These are phyloP conservation scores for Lachancea cidri DNA, from an alignment of 805 yeast genomes.

Conservation along the genomic window DNA sequence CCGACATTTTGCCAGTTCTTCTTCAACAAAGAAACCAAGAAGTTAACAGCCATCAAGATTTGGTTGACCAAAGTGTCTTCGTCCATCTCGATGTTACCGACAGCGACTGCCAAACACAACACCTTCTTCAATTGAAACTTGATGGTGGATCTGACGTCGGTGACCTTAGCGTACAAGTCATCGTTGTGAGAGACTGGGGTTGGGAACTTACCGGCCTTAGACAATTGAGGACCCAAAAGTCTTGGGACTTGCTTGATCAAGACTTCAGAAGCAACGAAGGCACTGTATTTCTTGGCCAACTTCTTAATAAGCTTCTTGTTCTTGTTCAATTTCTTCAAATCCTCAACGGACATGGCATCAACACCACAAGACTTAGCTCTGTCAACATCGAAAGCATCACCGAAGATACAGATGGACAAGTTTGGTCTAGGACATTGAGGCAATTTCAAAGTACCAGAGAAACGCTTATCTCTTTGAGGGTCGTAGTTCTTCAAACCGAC, in stretches of 20 bases:
- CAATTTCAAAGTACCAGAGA: slow-evolving; percentile 98
- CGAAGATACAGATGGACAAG: slow-evolving; percentile 99
- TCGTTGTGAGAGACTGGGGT: slow-evolving; percentile 99
- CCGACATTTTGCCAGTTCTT: slow-evolving; percentile 99
- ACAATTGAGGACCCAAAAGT: slow-evolving; percentile 99
- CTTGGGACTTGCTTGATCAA: slow-evolving; percentile 99
- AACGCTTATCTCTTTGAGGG: slow-evolving; percentile 99
- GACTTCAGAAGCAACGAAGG: slow-evolving; percentile 98
- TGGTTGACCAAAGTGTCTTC: slow-evolving; percentile 95
- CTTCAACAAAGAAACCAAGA: slow-evolving; percentile 98
- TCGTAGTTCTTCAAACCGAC: slow-evolving; percentile 99
- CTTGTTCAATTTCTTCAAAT: slow-evolving; percentile 99
- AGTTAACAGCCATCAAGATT: slow-evolving; percentile 98
- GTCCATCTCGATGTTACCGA: slow-evolving; percentile 99
- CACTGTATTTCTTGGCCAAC: slow-evolving; percentile 99
- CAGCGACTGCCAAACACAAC: slow-evolving; percentile 98
- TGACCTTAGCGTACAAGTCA: slow-evolving; percentile 92
- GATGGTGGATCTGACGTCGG: slow-evolving; percentile 98
- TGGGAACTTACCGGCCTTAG: slow-evolving; percentile 99
- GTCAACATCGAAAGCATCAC: slow-evolving; percentile 99
- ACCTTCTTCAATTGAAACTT: slow-evolving; percentile 99
- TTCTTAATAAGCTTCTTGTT: slow-evolving; percentile 99
- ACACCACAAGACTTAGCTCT: slow-evolving; percentile 99
- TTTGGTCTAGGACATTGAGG: slow-evolving; percentile 99
- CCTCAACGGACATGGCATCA: slow-evolving; percentile 99